phyloP scores from a whole-genome alignment of 2,329 filamentous ascomycete species.

The Alternaria ethzedia region DNA sequence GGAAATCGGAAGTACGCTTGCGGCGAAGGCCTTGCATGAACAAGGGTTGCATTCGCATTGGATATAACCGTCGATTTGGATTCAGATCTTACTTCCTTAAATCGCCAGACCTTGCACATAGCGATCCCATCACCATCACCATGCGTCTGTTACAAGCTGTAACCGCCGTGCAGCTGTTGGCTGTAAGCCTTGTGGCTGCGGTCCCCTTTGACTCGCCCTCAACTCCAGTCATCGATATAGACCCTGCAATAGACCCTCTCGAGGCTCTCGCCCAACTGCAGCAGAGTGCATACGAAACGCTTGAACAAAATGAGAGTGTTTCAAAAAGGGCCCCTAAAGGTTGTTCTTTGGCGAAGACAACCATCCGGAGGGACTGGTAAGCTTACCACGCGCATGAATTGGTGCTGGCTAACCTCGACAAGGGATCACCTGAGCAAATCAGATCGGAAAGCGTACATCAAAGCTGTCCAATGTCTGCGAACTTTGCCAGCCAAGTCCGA shows the following conservation, averaged over 20 bases:
- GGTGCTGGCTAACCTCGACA: not conserved
- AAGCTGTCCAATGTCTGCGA: slow-evolving; percentile 7
- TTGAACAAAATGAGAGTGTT: not conserved
- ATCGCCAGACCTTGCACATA: not conserved
- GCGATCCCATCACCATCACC: not conserved
- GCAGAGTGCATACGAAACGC: not conserved
- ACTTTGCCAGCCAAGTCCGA: slow-evolving; percentile 2
- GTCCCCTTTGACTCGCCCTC: not conserved
- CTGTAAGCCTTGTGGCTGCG: not conserved
- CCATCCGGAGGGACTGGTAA: slow-evolving; percentile 1
- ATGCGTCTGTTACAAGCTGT: not conserved
- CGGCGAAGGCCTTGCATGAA: not conserved
- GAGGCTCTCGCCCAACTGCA: slow-evolving; percentile 6
- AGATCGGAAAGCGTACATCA: not conserved
- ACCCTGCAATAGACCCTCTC: not conserved
- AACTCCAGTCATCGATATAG: not conserved
- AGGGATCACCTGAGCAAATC: slow-evolving; percentile 4
- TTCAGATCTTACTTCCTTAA: not conserved
- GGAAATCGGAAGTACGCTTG: not conserved
- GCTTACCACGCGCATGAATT: not conserved
- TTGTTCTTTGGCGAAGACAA: slow-evolving; percentile 1
- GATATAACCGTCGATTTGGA: not conserved
- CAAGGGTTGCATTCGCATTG: not conserved
- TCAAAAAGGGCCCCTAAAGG: not conserved
- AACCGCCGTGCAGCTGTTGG: not conserved